Base-by-base conservation (phyloP, 2,329 filamentous ascomycete species). In the Periconia macrospinosa region DNA sequence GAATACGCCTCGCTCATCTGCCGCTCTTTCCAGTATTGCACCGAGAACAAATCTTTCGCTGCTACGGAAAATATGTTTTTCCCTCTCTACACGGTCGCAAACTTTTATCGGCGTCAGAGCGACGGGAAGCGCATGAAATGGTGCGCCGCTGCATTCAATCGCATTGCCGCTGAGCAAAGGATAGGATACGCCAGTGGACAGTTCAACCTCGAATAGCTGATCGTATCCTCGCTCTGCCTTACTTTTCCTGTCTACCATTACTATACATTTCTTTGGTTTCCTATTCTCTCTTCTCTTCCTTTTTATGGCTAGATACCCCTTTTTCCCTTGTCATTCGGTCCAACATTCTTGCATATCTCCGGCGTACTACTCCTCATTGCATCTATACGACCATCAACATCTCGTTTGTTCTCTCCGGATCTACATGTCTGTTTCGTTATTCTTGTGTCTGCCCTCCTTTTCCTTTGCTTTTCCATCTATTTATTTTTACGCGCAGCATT, bases 1-100 rank as follows among this genome's bases (percentile, higher is more conserved):
- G 57, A 62, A 42, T 63, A 59, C 23, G 60, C 62, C 6, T 56
- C 53, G 8, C 47, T 63, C 0, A 54, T 65, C 17, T 63, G 60
- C 30, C 57, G 62, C 14, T 61, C 57, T 3, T 54, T 65, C 3
- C 59, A 62, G 30, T 65, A 55, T 45, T 61, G 60, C 43, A 56
- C 59, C 1, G 37, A 50, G 7, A 52, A 53, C 27, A 58, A 51
- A 8, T 55, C 52, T 9, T 63, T 55, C 42, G 60, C 61, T n/a
- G 45, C 57, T 1, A 45, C 56, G 11, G 62, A 65, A 48, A 61
- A 58, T 27, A 59, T 63, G 45, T 53, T 61, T n/a, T 13, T 63
- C 13, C 62, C 62, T 3, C 52, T 65, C 2, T 48, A 23, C 23
- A 47, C 57, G 1, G 56, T 58, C 2, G 44, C 53, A 3, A 30